A percentile compares a stretch with the other conserved stretches of the same genome.
phyloP scores from a whole-genome alignment of 345 rosid genomes.

The Populus pruinosa region DNA sequence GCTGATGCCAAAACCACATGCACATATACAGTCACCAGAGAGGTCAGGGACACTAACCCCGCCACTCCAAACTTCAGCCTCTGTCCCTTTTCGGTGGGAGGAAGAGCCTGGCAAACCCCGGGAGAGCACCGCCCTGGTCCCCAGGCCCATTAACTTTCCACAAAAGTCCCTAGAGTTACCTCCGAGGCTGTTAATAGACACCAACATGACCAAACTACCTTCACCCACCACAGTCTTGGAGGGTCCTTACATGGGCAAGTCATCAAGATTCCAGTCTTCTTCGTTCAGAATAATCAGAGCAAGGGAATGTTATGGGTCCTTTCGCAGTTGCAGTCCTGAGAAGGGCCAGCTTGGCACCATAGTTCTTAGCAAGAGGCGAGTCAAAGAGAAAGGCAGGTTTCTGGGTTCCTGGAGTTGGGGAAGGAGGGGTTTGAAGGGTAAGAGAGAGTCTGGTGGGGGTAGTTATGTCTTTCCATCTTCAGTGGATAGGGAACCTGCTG shows the following conservation, averaged over 20 bases:
- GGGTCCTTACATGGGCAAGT: slow-evolving; percentile 32
- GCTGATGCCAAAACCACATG: slow-evolving; percentile 34
- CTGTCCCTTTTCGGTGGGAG: slow-evolving; percentile 89
- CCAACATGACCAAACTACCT: slow-evolving; percentile 34
- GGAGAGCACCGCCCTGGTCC: slow-evolving; percentile 28
- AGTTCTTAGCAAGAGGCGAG: slow-evolving; percentile 23
- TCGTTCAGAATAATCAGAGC: slow-evolving; percentile 34
- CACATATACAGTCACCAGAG: slow-evolving; percentile 44
- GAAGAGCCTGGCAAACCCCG: slow-evolving; percentile 89
- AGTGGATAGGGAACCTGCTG: slow-evolving; percentile 27
- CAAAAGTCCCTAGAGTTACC: slow-evolving; percentile 56
- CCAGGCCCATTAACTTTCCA: slow-evolving; percentile 21
- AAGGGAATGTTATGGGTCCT: slow-evolving; percentile 43
- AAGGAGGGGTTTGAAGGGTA: slow-evolving; percentile 34
- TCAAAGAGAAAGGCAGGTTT: slow-evolving; percentile 30
- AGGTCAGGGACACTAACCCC: slow-evolving; percentile 56
- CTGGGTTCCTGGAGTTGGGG: slow-evolving; percentile 42
- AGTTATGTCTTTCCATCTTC: slow-evolving; percentile 54
- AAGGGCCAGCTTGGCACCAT: slow-evolving; percentile 14
- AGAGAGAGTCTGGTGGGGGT: slow-evolving; percentile 46
- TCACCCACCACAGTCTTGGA: slow-evolving; percentile 47
- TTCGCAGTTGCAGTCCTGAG: slow-evolving; percentile 31
- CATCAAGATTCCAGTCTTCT: slow-evolving; percentile 30
- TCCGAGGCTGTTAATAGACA: slow-evolving; percentile 56
- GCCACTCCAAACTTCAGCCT: slow-evolving; percentile 54